Conservation (phyloP, 2,329 filamentous ascomycete species). For the Elsinoe fawcettii region DNA sequence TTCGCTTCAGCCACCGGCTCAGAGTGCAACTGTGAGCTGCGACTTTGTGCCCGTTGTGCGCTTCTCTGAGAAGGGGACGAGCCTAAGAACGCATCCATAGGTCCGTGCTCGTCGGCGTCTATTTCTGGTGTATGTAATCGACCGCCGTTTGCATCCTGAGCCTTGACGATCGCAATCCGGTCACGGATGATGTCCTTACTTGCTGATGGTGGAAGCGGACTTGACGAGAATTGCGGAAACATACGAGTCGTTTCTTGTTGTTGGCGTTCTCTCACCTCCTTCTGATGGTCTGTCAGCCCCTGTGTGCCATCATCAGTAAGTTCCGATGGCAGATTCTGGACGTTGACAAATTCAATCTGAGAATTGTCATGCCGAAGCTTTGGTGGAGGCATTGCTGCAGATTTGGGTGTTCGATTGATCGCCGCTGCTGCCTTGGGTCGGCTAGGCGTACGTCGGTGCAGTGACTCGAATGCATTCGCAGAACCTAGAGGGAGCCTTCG, state of each 20-base stretch:
- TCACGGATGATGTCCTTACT: slow-evolving; percentile 21
- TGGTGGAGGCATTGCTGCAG: slow-evolving; percentile 33
- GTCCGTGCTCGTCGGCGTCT: slow-evolving; percentile 29
- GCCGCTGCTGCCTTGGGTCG: background rate
- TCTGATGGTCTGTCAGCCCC: slow-evolving; percentile 68
- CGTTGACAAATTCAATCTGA: slow-evolving; percentile 67
- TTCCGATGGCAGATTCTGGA: slow-evolving; percentile 51
- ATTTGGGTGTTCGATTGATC: slow-evolving; percentile 6
- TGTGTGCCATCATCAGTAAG: slow-evolving; percentile 54
- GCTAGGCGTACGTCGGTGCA: slow-evolving; percentile 5
- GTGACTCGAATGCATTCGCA: slow-evolving; percentile 20
- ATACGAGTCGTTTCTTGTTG: slow-evolving; percentile 54
- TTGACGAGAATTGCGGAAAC: slow-evolving; percentile 61
- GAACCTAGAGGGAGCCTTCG: background rate
- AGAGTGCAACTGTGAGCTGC: background rate
- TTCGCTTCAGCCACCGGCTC: slow-evolving; percentile 19
- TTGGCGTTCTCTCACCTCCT: slow-evolving; percentile 68
- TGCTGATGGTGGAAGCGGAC: slow-evolving; percentile 31
- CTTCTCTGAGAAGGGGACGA: slow-evolving; percentile 47
- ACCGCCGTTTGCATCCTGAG: slow-evolving; percentile 23
- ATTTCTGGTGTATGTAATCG: slow-evolving; percentile 37
- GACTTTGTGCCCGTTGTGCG: slow-evolving; percentile 18
- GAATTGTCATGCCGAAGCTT: slow-evolving; percentile 71
- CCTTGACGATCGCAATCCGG: slow-evolving; percentile 24
- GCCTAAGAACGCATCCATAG: slow-evolving; percentile 40